Base-by-base conservation (phyloP, 2,329 filamentous ascomycete species). In the Trichoderma gracile region DNA sequence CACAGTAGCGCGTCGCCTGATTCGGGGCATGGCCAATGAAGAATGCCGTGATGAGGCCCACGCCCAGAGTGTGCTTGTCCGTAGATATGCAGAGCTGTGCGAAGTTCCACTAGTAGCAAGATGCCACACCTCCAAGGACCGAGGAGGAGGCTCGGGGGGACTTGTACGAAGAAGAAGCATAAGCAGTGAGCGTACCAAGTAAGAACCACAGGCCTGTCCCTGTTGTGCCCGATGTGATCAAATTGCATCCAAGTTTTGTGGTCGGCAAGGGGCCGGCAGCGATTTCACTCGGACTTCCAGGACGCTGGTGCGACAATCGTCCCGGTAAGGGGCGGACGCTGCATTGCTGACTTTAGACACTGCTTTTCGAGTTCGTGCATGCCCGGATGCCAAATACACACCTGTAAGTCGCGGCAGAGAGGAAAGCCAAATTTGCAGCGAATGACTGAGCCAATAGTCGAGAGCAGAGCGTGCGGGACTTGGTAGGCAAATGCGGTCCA, bases 1-100 rank as follows among this genome's bases (percentile, higher is more conserved):
- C 56, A 62, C 63, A 65, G 63, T 65, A 65, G 63, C 58, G 63
- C 25, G 63, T 23, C 50, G 63, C 38, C 19, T 63, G 57, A 50
- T 59, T n/a, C 50, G 17, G 21, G 40, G 5, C 15, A 65, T 45
- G 43, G 38, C 63, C 63, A 65, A 65, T 65, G 30, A 56, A 47
- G 30, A 25, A 42, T 47, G 19, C 52, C 21, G 38, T 14, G 27
- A 40, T 19, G 49, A 43, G 56, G 45, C 47, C 46, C 49, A 25
- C 56, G 46, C 27, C 46, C 42, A 38, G 25, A 55, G 46, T 38
- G 25, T 50, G 46, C 45, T 30, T 27, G 33, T 19, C 17, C 12
- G 15, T 45, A 54, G 49, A 21, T 38, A 38, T 38, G 33, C 4
- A 12, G 2, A 14, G 33, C 10, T 2, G 3, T 2, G 8, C 27